These are phyloP conservation scores for Stagonosporopsis rhizophila DNA, from an alignment of 2,329 filamentous ascomycete genomes.

Conservation along the genomic window DNA sequence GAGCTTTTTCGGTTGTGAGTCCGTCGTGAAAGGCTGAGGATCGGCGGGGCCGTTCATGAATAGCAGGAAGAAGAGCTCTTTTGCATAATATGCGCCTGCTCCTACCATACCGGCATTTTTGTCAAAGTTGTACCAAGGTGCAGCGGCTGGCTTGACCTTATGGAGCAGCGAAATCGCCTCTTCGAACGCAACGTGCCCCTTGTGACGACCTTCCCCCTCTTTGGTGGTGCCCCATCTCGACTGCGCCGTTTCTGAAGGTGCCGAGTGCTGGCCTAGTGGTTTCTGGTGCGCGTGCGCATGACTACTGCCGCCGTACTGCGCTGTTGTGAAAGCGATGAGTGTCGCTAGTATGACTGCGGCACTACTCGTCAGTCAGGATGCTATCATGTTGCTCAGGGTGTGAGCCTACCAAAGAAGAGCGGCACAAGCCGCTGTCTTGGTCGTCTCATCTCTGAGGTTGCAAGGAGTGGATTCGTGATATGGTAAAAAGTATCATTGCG, in stretches of 20 bases:
- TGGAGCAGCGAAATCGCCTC: slow-evolving; percentile 52
- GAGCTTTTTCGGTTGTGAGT: slow-evolving; percentile 52
- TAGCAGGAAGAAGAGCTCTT: slow-evolving; percentile 67
- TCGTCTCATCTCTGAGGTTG: slow-evolving; percentile 42
- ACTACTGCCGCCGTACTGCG: slow-evolving; percentile 34
- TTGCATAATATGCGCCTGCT: slow-evolving; percentile 66
- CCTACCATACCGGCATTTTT: slow-evolving; percentile 66
- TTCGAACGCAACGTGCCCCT: slow-evolving; percentile 40
- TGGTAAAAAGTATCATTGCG: slow-evolving; percentile 40
- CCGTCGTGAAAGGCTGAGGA: slow-evolving; percentile 52
- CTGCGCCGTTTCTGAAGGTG: slow-evolving; percentile 25
- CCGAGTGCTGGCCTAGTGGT: slow-evolving; percentile 27
- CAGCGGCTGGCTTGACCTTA: slow-evolving; percentile 51
- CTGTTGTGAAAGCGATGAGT: slow-evolving; percentile 35
- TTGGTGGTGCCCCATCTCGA: slow-evolving; percentile 30
- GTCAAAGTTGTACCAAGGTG: slow-evolving; percentile 50
- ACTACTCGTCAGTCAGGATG: slow-evolving; percentile 31
- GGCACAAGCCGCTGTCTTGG: slow-evolving; percentile 46
- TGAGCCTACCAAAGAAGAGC: slow-evolving; percentile 43
- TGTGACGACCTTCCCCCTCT: slow-evolving; percentile 19
- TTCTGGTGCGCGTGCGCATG: slow-evolving; percentile 34
- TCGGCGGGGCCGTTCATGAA: slow-evolving; percentile 68
- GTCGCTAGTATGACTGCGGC: slow-evolving; percentile 42
- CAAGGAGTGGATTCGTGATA: slow-evolving; percentile 21
- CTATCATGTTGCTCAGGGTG: slow-evolving; percentile 11